Conservation (phyloP, 2,329 filamentous ascomycete genomes). For the Macrophomina phaseolina region DNA sequence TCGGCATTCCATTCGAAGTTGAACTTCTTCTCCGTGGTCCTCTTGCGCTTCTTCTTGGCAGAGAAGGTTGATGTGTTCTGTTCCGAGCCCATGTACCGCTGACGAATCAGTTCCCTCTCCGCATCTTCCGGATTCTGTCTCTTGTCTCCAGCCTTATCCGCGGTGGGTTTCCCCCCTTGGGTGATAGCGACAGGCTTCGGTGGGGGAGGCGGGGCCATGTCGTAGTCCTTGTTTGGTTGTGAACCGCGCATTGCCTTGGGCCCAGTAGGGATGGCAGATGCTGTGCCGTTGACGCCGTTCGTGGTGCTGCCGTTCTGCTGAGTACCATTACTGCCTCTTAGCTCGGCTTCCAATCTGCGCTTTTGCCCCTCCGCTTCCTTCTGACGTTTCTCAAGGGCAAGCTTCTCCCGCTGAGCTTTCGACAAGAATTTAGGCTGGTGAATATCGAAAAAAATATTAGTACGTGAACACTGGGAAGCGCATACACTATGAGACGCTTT, state of each 20-base stretch:
- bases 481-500: slow-evolving; percentile 35
- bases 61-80: slow-evolving; percentile 88
- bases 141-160: slow-evolving; percentile 37
- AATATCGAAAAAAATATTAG: slow-evolving; percentile 31
- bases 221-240: slow-evolving; percentile 51
- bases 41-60: slow-evolving; percentile 91
- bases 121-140: slow-evolving; percentile 59
- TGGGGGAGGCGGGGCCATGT: slow-evolving; percentile 60
- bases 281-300: slow-evolving; percentile 29
- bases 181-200: slow-evolving; percentile 48
- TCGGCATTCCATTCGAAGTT: slow-evolving; percentile 98
- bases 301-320: slow-evolving; percentile 26
- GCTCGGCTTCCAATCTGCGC: slow-evolving; percentile 54
- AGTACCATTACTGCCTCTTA: neutral
- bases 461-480: slow-evolving; percentile 28
- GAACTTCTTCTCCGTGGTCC: slow-evolving; percentile 95
- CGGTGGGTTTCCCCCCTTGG: neutral
- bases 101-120: slow-evolving; percentile 75
- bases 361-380: slow-evolving; percentile 73
- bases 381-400: slow-evolving; percentile 77
- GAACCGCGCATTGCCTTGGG: slow-evolving; percentile 58
- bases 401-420: slow-evolving; percentile 78
- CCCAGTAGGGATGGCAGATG: slow-evolving; percentile 55
- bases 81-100: slow-evolving; percentile 90
- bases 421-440: slow-evolving; percentile 79